Base-by-base conservation (phyloP, 73 alveolate species). In the Halteria grandinella region DNA sequence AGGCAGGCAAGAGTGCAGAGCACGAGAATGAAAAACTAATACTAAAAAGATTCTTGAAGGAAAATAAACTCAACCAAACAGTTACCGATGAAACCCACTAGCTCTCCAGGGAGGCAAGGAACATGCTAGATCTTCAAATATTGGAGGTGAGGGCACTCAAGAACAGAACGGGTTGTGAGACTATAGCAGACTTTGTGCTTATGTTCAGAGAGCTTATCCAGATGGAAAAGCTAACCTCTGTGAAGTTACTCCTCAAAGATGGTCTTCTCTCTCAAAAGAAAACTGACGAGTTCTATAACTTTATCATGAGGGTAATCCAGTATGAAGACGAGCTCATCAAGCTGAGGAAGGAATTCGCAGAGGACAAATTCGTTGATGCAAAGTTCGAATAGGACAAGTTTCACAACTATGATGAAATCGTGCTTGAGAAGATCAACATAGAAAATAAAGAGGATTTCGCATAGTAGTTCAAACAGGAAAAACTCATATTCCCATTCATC, bases 91-190 rank as follows among this genome's bases (percentile, higher is more conserved):
- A 45, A 77, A 63, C 50, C 50, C 62, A 78, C 12, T 34, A 33
- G 33, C 25, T 64, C 32, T 4, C 75, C 10, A 62, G 75, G 24
- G 83, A 45, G 17, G 89, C 89, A 3, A 43, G 89, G 51, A 47
- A 64, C 25, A n/a, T 66, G 11, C 53, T 78, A 0, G 48, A 31
- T 0, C n/a, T 78, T 2, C 44, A 57, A 15, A 36, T 63, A 6
- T 33, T 78, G 15, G 89, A 78, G 20, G 73, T 69, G 4, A 12
- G 89, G 21, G 81, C 89, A 23, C 37, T 78, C 17, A 78, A 78
- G 41, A 78, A 63, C 58, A 57, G 87, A 33, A 75, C 79, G 1
- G 87, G 87, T 8, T 75, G 87, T 29, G 87, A 75, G 52, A 55
- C 87, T 6, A 75, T 75, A 14, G 24, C 78, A 12, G 87, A 75